Conservation (phyloP, 2,329 filamentous ascomycete species). For the Apiospora hydei region DNA sequence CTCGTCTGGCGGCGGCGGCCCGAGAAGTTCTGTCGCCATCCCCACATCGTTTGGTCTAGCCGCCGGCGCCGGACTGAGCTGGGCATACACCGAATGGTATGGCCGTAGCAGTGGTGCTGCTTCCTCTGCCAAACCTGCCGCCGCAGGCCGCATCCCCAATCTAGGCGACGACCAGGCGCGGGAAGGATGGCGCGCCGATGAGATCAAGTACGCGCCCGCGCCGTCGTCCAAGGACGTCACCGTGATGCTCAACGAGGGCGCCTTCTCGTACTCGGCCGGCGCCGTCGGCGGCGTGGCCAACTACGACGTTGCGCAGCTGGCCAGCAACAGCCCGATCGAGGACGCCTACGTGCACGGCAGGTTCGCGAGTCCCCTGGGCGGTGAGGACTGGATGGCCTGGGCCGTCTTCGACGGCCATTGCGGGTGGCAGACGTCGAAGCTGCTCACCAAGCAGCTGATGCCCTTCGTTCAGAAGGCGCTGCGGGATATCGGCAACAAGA, state of each 20-base stretch:
- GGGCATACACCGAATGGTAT: neutral
- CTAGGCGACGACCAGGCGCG: slow-evolving; percentile 33
- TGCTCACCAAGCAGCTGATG: slow-evolving; percentile 41
- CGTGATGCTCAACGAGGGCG: slow-evolving; percentile 39
- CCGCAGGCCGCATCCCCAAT: slow-evolving; percentile 31
- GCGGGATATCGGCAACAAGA: slow-evolving; percentile 29
- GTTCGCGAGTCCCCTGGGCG: slow-evolving; percentile 38
- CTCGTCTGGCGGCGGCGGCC: neutral
- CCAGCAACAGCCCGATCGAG: slow-evolving; percentile 44
- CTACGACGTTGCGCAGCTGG: slow-evolving; percentile 44
- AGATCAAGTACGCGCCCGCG: slow-evolving; percentile 34
- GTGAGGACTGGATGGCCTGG: slow-evolving; percentile 42
- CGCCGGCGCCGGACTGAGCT: neutral
- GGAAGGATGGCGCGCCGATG: neutral
- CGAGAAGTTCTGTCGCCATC: neutral
- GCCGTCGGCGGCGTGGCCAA: slow-evolving; percentile 33
- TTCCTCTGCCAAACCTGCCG: neutral
- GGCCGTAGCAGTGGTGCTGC: no score
- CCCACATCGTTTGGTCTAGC: no score
- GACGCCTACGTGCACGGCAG: slow-evolving; percentile 44
- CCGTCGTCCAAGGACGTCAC: slow-evolving; percentile 39
- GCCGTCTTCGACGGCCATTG: slow-evolving; percentile 46
- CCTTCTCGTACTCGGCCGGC: slow-evolving; percentile 31
- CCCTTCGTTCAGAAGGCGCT: slow-evolving; percentile 41
- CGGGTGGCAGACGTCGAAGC: slow-evolving; percentile 44